A percentile compares a stretch with the other conserved stretches of the same genome.
Evolutionary conservation across 768 basidiomycete genomes (phyloP).

Genomic region (Leucocoprinus sp.): DNA sequence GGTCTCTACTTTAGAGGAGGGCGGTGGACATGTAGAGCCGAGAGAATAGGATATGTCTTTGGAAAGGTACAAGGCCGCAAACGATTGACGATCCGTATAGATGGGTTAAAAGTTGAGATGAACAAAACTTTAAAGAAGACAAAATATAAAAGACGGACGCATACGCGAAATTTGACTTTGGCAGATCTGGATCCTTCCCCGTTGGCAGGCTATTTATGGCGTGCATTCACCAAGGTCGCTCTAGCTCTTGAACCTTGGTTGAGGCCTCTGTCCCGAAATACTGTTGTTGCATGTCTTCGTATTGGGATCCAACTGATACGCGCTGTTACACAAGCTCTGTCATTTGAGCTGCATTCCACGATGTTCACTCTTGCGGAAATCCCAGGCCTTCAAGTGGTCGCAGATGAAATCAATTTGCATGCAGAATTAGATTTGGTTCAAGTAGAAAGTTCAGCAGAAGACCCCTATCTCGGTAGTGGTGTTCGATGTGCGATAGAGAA

Average conservation of each 20-base stretch:
- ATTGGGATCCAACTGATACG: slow-evolving; percentile 58
- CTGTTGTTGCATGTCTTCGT: slow-evolving; percentile 47
- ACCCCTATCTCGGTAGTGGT: not conserved
- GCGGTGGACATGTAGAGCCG: slow-evolving; percentile 46
- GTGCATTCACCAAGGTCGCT: slow-evolving; percentile 32
- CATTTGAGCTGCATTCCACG: slow-evolving; percentile 57
- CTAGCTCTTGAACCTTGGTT: slow-evolving; percentile 46
- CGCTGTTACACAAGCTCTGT: slow-evolving; percentile 55
- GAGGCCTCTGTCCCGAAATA: slow-evolving; percentile 51
- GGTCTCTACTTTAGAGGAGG: slow-evolving; percentile 63
- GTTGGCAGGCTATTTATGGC: slow-evolving; percentile 32
- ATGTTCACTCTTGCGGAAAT: slow-evolving; percentile 42
- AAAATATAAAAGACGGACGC: slow-evolving; percentile 16
- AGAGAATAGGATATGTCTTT: slow-evolving; percentile 60
- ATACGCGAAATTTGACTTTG: slow-evolving; percentile 36
- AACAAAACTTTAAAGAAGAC: slow-evolving; percentile 19
- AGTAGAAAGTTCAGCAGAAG: slow-evolving; percentile 23
- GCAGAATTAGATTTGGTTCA: slow-evolving; percentile 49
- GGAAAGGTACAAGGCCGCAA: slow-evolving; percentile 40
- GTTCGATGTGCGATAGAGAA: not conserved
- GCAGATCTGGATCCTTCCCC: slow-evolving; percentile 40
- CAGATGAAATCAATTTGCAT: slow-evolving; percentile 43
- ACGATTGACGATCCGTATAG: slow-evolving; percentile 54
- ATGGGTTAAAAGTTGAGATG: slow-evolving; percentile 51
- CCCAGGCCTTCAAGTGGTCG: slow-evolving; percentile 43